A percentile compares a stretch with the other conserved stretches of the same genome.
These are phyloP conservation scores for Auxenochlorella pyrenoidosa DNA, from an alignment of 139 green algal genomes.

Conservation along the genomic window DNA sequence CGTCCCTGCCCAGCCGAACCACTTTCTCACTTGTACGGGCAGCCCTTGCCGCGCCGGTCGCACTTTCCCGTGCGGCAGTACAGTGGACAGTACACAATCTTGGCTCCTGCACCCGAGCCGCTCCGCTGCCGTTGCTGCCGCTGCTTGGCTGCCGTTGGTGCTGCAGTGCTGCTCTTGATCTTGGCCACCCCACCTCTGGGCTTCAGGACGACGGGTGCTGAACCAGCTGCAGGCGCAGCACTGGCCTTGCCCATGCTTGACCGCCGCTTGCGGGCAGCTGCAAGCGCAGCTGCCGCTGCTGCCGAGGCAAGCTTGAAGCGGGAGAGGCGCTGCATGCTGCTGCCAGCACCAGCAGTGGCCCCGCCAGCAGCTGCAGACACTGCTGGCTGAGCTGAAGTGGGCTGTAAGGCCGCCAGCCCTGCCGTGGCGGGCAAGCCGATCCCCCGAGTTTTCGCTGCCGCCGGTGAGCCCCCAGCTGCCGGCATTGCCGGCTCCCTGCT, in stretches of 20 bases:
- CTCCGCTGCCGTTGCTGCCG: neutral
- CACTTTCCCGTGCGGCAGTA: conserved; percentile 48
- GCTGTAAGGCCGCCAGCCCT: too few relatives aligned
- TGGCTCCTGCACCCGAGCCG: neutral
- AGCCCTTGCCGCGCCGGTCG: conserved; percentile 31
- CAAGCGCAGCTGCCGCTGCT: neutral
- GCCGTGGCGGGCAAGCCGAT: too few relatives aligned
- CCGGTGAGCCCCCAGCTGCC: neutral
- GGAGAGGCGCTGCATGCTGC: neutral
- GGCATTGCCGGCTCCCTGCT: neutral
- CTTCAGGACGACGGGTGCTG: neutral
- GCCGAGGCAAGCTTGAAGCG: conserved; percentile 9
- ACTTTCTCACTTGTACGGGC: conserved; percentile 36
- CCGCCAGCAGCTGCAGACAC: neutral
- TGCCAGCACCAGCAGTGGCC: neutral
- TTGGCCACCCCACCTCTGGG: neutral
- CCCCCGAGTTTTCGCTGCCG: neutral
- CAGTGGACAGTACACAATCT: conserved; percentile 44
- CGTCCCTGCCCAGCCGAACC: too few relatives aligned
- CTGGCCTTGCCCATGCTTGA: neutral
- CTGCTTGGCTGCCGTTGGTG: neutral
- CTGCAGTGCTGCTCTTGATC: neutral
- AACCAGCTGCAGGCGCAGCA: neutral
- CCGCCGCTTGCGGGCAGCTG: neutral
- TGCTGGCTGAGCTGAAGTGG: too few relatives aligned